A percentile compares a stretch with the other conserved stretches of the same genome.
These are phyloP conservation scores for Halophytophthora batemanensis DNA, from an alignment of 352 stramenopile genomes.

Conservation along the genomic window DNA sequence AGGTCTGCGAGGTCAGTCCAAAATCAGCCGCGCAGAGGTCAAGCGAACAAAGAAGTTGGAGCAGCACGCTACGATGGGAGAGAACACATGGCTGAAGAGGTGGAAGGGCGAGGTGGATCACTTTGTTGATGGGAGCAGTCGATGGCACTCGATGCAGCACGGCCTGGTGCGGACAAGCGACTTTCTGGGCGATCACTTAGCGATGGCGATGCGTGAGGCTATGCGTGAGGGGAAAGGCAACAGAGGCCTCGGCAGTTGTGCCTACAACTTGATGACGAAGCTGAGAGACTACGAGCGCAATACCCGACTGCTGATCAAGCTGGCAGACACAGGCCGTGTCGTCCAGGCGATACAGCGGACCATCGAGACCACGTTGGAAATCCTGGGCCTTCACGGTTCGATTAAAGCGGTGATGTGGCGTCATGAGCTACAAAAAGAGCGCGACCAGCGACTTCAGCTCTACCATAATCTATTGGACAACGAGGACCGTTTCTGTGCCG, in stretches of 20 bases:
- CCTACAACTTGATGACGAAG: background rate
- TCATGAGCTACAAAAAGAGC: background rate
- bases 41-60: no score
- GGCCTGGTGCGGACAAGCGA: background rate
- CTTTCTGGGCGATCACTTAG: background rate
- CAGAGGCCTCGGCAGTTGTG: background rate
- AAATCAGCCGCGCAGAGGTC: no score
- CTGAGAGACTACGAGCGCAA: constrained; percentile 7
- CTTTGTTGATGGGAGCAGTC: no score
- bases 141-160: constrained; percentile 1
- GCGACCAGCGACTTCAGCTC: no score
- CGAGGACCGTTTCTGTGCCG: background rate
- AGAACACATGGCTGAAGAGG: no score
- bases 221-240: background rate
- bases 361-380: constrained; percentile 1
- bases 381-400: background rate
- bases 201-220: background rate
- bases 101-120: no score
- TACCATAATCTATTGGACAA: constrained; percentile 5
- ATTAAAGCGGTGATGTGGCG: background rate
- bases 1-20: no score
- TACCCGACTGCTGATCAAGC: constrained; percentile 10
- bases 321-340: constrained; percentile 9
- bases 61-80: no score
- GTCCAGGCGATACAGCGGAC: constrained; percentile 3